Conservation (phyloP, 2,329 filamentous ascomycete species). For the Aureobasidium sp. region DNA sequence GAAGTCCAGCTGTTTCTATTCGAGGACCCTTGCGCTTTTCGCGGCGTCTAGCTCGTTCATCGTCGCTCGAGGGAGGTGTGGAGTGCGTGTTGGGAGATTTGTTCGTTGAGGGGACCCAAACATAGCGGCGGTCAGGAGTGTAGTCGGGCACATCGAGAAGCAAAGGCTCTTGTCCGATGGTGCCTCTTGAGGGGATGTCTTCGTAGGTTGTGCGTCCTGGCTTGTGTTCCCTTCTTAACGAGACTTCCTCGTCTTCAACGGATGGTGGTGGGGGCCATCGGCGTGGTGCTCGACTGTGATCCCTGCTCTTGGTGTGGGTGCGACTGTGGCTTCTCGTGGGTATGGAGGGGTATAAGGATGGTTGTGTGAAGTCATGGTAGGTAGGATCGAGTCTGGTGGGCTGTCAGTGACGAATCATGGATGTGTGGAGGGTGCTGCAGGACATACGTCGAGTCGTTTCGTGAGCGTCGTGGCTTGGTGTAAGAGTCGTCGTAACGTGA, state of each 20-base stretch:
- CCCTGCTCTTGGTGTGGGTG: background rate
- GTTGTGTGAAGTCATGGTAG: slow-evolving; percentile 22
- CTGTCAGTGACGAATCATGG: slow-evolving; percentile 19
- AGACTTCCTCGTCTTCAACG: slow-evolving; percentile 62
- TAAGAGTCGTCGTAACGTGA: slow-evolving; percentile 14
- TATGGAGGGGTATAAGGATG: slow-evolving; percentile 22
- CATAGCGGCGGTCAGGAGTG: slow-evolving; percentile 55
- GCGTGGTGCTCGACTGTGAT: background rate
- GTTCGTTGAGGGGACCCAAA: slow-evolving; percentile 40
- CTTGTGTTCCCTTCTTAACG: slow-evolving; percentile 56
- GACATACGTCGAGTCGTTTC: slow-evolving; percentile 18
- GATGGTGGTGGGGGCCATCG: slow-evolving; percentile 54
- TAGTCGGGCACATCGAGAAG: slow-evolving; percentile 52
- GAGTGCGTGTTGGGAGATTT: slow-evolving; percentile 21
- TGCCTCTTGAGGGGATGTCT: slow-evolving; percentile 55
- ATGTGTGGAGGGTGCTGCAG: background rate
- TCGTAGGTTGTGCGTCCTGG: slow-evolving; percentile 37
- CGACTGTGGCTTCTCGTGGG: slow-evolving; percentile 19
- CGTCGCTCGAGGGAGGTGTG: slow-evolving; percentile 33
- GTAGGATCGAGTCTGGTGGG: slow-evolving; percentile 18
- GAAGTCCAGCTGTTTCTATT: slow-evolving; percentile 29
- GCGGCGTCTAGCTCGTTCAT: slow-evolving; percentile 26
- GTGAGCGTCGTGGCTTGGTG: slow-evolving; percentile 17
- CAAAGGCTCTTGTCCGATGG: slow-evolving; percentile 61
- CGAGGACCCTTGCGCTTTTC: slow-evolving; percentile 25